Percentiles rank a stretch among this genome's conserved stretches.
phyloP scores from a whole-genome alignment of 495 filamentous ascomycete species.

The Xylaria curta region DNA sequence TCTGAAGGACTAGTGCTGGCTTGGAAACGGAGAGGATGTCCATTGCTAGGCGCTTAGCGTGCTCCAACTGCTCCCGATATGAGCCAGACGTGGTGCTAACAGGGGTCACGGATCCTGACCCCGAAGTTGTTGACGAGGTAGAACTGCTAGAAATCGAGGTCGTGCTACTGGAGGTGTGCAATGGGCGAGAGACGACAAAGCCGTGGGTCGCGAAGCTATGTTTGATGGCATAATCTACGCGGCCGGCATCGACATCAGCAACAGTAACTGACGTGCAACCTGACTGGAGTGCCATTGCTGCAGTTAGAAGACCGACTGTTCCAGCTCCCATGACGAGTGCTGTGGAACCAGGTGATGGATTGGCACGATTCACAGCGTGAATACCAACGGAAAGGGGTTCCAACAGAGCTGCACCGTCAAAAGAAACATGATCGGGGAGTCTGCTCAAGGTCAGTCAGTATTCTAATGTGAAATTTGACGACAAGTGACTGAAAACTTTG shows the following conservation, averaged over 20 bases:
- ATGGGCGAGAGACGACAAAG: conserved; percentile 61
- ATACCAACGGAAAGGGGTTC: conserved; percentile 88
- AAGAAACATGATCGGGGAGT: conserved; percentile 73
- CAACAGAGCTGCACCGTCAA: conserved; percentile 78
- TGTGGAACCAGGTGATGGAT: conserved; percentile 57
- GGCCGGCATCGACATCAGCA: conserved; percentile 80
- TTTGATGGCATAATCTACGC: conserved; percentile 74
- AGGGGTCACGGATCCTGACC: conserved; percentile 54
- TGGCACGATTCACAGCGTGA: conserved; percentile 74
- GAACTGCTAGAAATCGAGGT: conserved; percentile 50
- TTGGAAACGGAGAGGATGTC: conserved; percentile 58
- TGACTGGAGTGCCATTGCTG: conserved; percentile 71
- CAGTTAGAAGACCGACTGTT: conserved; percentile 81
- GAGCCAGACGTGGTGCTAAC: conserved; percentile 44
- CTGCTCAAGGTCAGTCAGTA: conserved; percentile 41
- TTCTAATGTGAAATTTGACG: conserved; percentile 37
- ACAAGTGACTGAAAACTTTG: too few relatives aligned
- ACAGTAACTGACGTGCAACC: conserved; percentile 74
- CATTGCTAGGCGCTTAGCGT: conserved; percentile 63
- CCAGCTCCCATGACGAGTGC: conserved; percentile 87
- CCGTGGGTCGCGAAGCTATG: conserved; percentile 76
- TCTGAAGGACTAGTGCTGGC: conserved; percentile 31
- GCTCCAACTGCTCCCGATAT: conserved; percentile 55
- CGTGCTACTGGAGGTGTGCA: conserved; percentile 45
- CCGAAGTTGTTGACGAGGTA: conserved; percentile 46